Percentiles rank a stretch among this genome's conserved stretches.
Conservation (phyloP, 352 stramenopile genomes). For the Globisporangium heterothallicum region DNA sequence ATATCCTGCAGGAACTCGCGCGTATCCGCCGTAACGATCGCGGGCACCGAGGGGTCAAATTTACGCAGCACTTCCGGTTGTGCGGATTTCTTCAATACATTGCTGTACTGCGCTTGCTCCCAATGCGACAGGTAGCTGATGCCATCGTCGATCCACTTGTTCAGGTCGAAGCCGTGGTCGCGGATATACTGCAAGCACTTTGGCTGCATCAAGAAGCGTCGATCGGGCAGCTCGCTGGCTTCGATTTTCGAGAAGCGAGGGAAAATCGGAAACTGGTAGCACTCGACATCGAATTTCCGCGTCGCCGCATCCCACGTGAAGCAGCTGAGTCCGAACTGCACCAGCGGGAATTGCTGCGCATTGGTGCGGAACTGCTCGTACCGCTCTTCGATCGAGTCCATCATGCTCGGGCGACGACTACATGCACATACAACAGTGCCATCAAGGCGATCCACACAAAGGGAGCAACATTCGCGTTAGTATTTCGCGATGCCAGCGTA, state of each 20-base stretch:
- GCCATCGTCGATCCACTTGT: conserved; percentile 67
- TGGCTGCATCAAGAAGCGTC: conserved; percentile 60
- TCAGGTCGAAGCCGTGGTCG: conserved; percentile 74
- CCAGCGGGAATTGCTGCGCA: conserved; percentile 54
- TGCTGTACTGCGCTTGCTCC: conserved; percentile 31
- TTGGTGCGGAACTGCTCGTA: conserved; percentile 55
- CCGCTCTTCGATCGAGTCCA: conserved; percentile 66
- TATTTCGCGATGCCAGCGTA: too few relatives aligned
- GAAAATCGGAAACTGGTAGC: conserved; percentile 77
- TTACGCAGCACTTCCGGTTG: conserved; percentile 33
- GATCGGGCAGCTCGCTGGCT: conserved; percentile 27
- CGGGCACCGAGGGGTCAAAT: conserved; percentile 25
- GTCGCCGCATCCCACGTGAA: conserved; percentile 48
- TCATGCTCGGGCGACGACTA: conserved; percentile 50
- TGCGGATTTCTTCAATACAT: conserved; percentile 19
- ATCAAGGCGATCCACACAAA: too few relatives aligned
- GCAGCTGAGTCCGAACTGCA: conserved; percentile 70
- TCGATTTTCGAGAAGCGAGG: conserved; percentile 35
- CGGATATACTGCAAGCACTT: conserved; percentile 77
- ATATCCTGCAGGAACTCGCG: conserved; percentile 36
- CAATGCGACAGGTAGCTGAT: conserved; percentile 64
- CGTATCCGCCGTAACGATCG: conserved; percentile 35
- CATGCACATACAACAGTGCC: conserved; percentile 2
- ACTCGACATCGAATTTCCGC: conserved; percentile 46
- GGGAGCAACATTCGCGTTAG: too few relatives aligned